Evolutionary conservation across 257 asterid species (phyloP).

Genomic region (Anisodus tanguticus): DNA sequence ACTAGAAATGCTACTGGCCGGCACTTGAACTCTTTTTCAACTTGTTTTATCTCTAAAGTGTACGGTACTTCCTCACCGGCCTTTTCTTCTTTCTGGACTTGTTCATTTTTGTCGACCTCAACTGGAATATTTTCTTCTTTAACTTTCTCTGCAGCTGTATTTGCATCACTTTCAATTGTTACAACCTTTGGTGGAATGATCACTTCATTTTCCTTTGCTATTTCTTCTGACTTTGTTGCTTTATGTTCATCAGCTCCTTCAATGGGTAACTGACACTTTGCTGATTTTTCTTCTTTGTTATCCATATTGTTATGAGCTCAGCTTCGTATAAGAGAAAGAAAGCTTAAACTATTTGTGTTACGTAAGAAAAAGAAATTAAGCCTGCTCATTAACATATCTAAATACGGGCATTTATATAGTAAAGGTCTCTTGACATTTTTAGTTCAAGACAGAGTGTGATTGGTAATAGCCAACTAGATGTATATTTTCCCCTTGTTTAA

Average conservation of each 20-base stretch:
- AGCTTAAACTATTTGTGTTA: background rate
- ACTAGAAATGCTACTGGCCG: constrained; percentile 55
- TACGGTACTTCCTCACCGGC: background rate
- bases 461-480: background rate
- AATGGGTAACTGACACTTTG: background rate
- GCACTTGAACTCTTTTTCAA: constrained; percentile 38
- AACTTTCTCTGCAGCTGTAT: background rate
- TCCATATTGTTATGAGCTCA: constrained; percentile 5
- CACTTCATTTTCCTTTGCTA: background rate
- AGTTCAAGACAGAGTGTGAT: background rate
- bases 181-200: background rate
- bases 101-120: background rate
- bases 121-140: background rate
- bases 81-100: background rate
- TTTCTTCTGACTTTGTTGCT: background rate
- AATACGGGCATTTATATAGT: background rate
- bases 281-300: constrained; percentile 4
- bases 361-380: background rate
- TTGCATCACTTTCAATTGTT: background rate
- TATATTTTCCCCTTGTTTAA: background rate
- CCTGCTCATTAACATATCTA: background rate
- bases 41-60: background rate
- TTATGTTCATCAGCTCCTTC: background rate
- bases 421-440: background rate
- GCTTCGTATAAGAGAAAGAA: background rate